Percentiles rank a stretch among this genome's conserved stretches.
phyloP scores from a whole-genome alignment of 2,329 filamentous ascomycete species.

The Penicillium brasilianum region DNA sequence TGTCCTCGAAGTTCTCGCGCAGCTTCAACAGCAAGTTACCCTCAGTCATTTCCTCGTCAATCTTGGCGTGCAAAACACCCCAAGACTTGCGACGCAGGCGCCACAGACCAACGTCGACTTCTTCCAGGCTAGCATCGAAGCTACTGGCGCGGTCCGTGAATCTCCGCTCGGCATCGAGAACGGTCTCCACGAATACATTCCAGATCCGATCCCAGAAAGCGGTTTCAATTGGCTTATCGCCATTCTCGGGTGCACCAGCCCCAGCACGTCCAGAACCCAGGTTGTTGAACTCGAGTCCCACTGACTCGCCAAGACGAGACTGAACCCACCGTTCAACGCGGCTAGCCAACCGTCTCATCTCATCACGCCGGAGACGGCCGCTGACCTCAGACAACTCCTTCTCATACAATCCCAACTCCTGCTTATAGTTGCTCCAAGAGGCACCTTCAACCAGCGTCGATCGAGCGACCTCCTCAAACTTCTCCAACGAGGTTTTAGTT shows the following conservation, averaged over 20 bases:
- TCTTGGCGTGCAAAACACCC: conserved; percentile 84
- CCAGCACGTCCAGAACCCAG: conserved; percentile 86
- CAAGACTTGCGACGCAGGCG: conserved; percentile 91
- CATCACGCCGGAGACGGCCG: conserved; percentile 82
- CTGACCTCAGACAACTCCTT: conserved; percentile 93
- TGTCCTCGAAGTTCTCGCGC: conserved; percentile 98
- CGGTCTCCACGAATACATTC: conserved; percentile 80
- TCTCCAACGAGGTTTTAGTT: conserved; percentile 74
- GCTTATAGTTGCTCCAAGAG: conserved; percentile 83
- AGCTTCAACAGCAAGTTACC: conserved; percentile 95
- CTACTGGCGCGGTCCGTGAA: conserved; percentile 89
- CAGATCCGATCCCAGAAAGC: conserved; percentile 97
- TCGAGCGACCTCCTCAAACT: conserved; percentile 77
- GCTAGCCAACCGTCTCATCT: conserved; percentile 90
- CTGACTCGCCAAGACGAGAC: conserved; percentile 81
- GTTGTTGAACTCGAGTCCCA: conserved; percentile 95
- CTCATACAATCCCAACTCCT: conserved; percentile 78
- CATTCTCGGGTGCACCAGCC: conserved; percentile 76
- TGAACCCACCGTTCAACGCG: conserved; percentile 94
- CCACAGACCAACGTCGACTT: conserved; percentile 93
- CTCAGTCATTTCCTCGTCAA: conserved; percentile 98
- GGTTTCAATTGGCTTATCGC: conserved; percentile 77
- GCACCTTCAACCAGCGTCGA: conserved; percentile 78
- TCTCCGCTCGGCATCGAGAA: conserved; percentile 80
- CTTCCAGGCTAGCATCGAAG: conserved; percentile 88